Evolutionary conservation across 2,329 filamentous ascomycete genomes (phyloP), one percentile per base, ranked within the genome.

Genomic region (Cordyceps militaris): DNA sequence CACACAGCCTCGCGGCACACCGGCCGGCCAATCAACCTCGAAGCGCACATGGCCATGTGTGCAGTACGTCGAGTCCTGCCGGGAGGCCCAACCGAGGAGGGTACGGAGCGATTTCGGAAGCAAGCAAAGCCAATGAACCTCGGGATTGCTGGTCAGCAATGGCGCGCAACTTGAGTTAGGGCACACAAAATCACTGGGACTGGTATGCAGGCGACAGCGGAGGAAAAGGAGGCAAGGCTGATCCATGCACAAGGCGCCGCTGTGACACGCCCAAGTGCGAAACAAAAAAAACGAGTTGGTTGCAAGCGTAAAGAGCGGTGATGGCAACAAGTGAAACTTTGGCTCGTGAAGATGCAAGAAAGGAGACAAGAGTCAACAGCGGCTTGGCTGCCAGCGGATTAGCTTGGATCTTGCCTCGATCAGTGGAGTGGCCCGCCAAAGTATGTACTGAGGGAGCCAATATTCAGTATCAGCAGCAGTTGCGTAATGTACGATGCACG

Each of bases 21-120:
- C 60, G 60, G 56, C 48, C 51, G 43, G 61, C 68, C 68, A 69
- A 70, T 68, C 62, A 69, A 59, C 57, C 52, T 47, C 51, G 60
- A 61, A 63, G 60, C 61, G 61, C 63, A 61, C 57, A 60, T 60
- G 58, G 60, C 21, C 11, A 10, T 26, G 26, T 40, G 24, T 21
- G 36, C 7, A 26, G 28, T 21, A 6, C 36, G 50, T 26, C 50
- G 50, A 53, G 50, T 16, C 14, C 24, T 43, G 26, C n/a, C 38
- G 7, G 24, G 16, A 3, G 46, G n/a, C 19, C 3, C 46, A 13
- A 13, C 46, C 34, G 36, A 40, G 3, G 36, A 43, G 11, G 48
- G 34, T 7, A 38, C 32, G n/a, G 13, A 38, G 19, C 32, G 14
- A n/a, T 3, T 50, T 23, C 4, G 21, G 30, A 38, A 28, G 19